Percentiles rank a stretch among this genome's conserved stretches.
Evolutionary conservation across 805 yeast species (phyloP).

Genomic region (Kuraishia piskuri): DNA sequence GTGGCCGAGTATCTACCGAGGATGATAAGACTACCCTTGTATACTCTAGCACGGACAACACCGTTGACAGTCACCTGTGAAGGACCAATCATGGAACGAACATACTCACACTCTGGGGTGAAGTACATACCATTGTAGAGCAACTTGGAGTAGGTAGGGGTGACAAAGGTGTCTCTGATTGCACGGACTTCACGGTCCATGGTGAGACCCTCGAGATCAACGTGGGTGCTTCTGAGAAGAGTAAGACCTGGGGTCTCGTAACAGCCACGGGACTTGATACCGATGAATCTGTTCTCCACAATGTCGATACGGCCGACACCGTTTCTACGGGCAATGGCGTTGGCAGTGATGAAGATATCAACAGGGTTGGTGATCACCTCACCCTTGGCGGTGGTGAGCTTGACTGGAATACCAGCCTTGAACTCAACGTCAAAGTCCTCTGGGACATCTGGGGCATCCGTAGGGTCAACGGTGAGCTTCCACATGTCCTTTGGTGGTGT

Average conservation of each 20-base stretch:
- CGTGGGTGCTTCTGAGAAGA: conserved; percentile 84
- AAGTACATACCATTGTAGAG: conserved; percentile 97
- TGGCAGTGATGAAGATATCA: conserved; percentile 86
- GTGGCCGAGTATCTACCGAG: conserved; percentile 94
- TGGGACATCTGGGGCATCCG: conserved; percentile 89
- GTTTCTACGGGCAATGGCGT: conserved; percentile 94
- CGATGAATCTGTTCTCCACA: conserved; percentile 98
- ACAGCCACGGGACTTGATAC: conserved; percentile 98
- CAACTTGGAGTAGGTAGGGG: conserved; percentile 82
- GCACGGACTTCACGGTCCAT: conserved; percentile 97
- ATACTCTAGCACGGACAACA: conserved; percentile 85
- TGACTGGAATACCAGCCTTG: conserved; percentile 80
- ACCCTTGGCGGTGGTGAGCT: conserved; percentile 60
- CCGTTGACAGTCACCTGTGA: conserved; percentile 96
- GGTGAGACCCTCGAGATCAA: conserved; percentile 95
- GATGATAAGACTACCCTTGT: conserved; percentile 80
- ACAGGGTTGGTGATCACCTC: conserved; percentile 74
- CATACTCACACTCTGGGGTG: conserved; percentile 96
- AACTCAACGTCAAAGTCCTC: conserved; percentile 81
- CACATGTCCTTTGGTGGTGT: conserved; percentile 99
- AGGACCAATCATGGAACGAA: conserved; percentile 88
- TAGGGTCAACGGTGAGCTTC: conserved; percentile 95
- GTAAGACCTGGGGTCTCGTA: conserved; percentile 99
- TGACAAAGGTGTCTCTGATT: conserved; percentile 92
- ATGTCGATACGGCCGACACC: conserved; percentile 99